Base-by-base conservation (phyloP, 352 stramenopile genomes). In the Phytophthora megakarya region DNA sequence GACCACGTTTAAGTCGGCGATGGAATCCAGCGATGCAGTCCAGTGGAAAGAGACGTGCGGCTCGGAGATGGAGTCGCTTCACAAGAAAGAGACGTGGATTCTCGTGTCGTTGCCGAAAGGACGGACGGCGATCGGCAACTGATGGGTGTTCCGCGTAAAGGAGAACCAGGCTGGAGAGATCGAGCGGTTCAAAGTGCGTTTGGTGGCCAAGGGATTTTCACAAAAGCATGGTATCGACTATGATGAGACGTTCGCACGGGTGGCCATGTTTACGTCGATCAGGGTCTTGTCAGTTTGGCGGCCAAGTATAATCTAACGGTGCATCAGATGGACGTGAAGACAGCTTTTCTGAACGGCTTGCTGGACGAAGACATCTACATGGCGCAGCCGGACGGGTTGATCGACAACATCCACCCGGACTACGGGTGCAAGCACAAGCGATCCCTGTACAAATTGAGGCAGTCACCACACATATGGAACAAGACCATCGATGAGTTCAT, bases 61-160 rank as follows among this genome's bases (percentile, higher is more conserved):
- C 19, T 43, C 55, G 9, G 54, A 66, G 40, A 39, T 44, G 15
- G n/a, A 66, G 4, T 62, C 56, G 7, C 42, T 72, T 21, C 21
- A 30, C 13, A 43, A 54, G 19, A 67, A 66, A 26, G 21, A 67
- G 26, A 65, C 63, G 15, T 66, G 55, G 44, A 26, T 18, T 0
- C 37, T 63, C 1, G 44, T 72, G 51, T 30, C 39, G 16, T 50
- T 60, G 12, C 45, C 39, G 4, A n/a, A 28, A 0, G 48, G 55
- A 15, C 25, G 53, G 11, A 63, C 55, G 13, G 30, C 47, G 22
- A 58, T 66, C 37, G 44, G 32, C 37, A 48, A 51, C 18, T 25
- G 53, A 32, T 67, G 56, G 50, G 44, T 61, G 13, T 56, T 67
- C 23, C 21, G 45, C 2, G 25, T 64, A 1, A 67, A 72, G 44